Evolutionary conservation across 2,329 filamentous ascomycete species (phyloP).

Genomic region (Paramyrothecium roridum): DNA sequence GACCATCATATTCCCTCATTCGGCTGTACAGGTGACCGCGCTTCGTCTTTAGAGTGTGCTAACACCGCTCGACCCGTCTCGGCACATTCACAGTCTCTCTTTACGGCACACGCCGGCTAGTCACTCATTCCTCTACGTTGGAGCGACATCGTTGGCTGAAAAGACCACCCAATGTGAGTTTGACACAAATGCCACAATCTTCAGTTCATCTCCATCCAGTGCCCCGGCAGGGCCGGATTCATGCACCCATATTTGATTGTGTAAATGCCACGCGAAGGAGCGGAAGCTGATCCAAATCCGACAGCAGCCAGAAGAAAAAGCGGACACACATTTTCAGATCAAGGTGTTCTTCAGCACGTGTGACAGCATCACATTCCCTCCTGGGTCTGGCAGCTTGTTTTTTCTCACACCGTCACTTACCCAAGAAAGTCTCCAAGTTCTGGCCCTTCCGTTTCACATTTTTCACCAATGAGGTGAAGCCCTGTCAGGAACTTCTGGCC

Average conservation of each 20-base stretch:
- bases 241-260: neutral
- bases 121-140: too few species aligned
- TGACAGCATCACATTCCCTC: neutral
- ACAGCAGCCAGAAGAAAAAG: constrained; percentile 1
- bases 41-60: neutral
- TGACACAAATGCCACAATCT: neutral
- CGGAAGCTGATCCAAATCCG: neutral
- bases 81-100: neutral
- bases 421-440: constrained; percentile 9
- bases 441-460: constrained; percentile 14
- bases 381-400: neutral
- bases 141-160: too few species aligned
- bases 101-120: neutral
- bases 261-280: neutral
- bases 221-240: neutral
- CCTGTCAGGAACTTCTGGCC: constrained; percentile 16
- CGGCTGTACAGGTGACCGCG: constrained; percentile 5
- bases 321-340: constrained; percentile 1
- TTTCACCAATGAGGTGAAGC: constrained; percentile 7
- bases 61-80: neutral
- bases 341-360: constrained; percentile 13
- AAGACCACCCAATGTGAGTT: too few species aligned
- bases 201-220: neutral
- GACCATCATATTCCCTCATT: constrained; percentile 18
- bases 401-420: constrained; percentile 4